These are phyloP conservation scores for Begonia fuchsioides DNA, from an alignment of 306 rosid species.

Conservation along the genomic window DNA sequence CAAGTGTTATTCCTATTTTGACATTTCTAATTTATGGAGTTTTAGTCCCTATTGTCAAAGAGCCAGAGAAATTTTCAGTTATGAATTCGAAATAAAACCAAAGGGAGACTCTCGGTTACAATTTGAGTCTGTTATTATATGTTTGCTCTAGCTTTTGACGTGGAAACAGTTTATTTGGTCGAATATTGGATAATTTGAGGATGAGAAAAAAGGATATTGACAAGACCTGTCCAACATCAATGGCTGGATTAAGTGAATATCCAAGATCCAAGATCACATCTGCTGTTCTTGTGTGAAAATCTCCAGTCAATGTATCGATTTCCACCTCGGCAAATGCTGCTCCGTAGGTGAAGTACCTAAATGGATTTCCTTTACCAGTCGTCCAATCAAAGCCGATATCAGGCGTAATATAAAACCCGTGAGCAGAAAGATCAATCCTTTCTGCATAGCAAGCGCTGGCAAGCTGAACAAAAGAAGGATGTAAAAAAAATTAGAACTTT, in stretches of 20 bases:
- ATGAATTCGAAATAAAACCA: too few relatives aligned
- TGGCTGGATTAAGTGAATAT: slow-evolving; percentile 81
- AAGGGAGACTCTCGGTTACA: too few relatives aligned
- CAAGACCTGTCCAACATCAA: slow-evolving; percentile 82
- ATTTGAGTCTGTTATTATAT: too few relatives aligned
- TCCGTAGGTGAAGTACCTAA: slow-evolving; percentile 79
- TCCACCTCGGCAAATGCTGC: slow-evolving; percentile 97
- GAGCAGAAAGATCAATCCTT: slow-evolving; percentile 93
- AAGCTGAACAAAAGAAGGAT: slow-evolving; percentile 36
- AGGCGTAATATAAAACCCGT: slow-evolving; percentile 77
- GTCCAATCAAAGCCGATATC: slow-evolving; percentile 81
- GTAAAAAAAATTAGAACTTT: neutral
- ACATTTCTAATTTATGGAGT: too few relatives aligned
- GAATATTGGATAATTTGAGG: neutral
- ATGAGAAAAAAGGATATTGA: slow-evolving; percentile 1
- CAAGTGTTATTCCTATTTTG: too few relatives aligned
- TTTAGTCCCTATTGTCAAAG: too few relatives aligned
- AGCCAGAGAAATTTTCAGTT: too few relatives aligned
- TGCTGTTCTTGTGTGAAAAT: slow-evolving; percentile 74
- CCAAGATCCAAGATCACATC: slow-evolving; percentile 75
- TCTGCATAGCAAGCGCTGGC: slow-evolving; percentile 62
- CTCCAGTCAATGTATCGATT: slow-evolving; percentile 87
- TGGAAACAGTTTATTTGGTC: too few relatives aligned
- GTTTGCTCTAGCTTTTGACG: too few relatives aligned
- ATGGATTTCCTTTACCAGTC: slow-evolving; percentile 65